Conservation (phyloP, 2,329 filamentous ascomycete species). For the Cephalotrichum gorgonifer region DNA sequence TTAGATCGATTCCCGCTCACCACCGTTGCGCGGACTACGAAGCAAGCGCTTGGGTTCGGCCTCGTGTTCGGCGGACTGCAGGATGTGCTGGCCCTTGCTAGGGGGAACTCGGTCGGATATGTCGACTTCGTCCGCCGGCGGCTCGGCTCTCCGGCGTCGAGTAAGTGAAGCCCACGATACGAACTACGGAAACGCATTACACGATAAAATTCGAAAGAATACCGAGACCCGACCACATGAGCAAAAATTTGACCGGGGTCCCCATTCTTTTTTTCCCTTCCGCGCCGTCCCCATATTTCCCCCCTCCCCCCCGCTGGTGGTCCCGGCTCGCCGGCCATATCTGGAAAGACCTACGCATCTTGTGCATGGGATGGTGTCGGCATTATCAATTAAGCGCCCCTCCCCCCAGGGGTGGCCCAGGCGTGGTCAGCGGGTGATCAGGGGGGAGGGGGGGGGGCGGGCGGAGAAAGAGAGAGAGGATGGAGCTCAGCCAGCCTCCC, state of each 20-base stretch:
- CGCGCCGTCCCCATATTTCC: too few species aligned
- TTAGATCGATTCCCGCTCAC: constrained; percentile 70
- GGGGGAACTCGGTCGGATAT: constrained; percentile 65
- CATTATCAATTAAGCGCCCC: background rate
- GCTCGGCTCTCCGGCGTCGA: background rate
- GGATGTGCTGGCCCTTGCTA: constrained; percentile 58
- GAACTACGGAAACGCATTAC: background rate
- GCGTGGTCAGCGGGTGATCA: too few species aligned
- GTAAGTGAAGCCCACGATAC: too few species aligned
- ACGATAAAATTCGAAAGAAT: background rate
- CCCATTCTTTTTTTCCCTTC: too few species aligned
- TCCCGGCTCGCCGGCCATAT: background rate
- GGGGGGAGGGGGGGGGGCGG: too few species aligned
- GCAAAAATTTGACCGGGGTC: too few species aligned
- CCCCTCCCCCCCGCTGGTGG: too few species aligned
- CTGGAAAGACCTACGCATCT: background rate
- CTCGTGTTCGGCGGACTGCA: constrained; percentile 72
- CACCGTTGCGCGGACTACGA: constrained; percentile 67
- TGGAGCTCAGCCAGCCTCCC: background rate
- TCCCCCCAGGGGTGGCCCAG: too few species aligned
- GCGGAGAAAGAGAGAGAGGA: background rate
- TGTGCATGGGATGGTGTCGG: background rate
- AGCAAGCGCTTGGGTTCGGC: constrained; percentile 68
- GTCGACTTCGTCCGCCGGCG: constrained; percentile 34
- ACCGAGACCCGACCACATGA: background rate